Evolutionary conservation across 495 filamentous ascomycete genomes (phyloP), one percentile per base, ranked within the genome.

Genomic region (Pyrenula massariospora): DNA sequence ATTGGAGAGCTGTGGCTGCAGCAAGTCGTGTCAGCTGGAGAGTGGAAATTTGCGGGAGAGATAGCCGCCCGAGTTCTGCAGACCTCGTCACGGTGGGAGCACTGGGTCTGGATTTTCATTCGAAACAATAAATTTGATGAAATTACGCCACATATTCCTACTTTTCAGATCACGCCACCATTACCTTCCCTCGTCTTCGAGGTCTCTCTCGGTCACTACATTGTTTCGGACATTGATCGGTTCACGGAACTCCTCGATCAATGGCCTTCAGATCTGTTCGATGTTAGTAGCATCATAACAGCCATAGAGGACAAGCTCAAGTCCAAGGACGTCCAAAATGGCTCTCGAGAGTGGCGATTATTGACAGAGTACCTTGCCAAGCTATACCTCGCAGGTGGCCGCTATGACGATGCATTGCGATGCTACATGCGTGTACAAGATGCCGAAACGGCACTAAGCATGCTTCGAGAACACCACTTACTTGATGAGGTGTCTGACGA

Each of bases 1-100:
- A 87, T 98, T 60, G 93, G 93, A 22, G 94, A 96, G 63, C 76
- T 89, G 2, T 98, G 93, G 93, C 71, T 96, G 52, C 83, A 91
- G 50, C 88, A 95, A 60, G 79, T 95, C 23, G 76, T 95, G 48
- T 74, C 82, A 3, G 75, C 78, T 1, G 75, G 77, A 12, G 77
- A 91, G 54, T 98, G 94, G 94, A 63, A 66, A 1, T 73, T 77
- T 54, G 93, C 92, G 5, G 91, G 89, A 0, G 74, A 82, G 57
- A 73, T 89, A 12, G 91, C 89, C 59, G 85, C 84, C 1, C 87
- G 86, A 62, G 90, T 96, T 11, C 70, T 96, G 0, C 78, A 82
- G 42, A 87, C 82, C n/a, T 78, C 89, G 2, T 70, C 83, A 50
- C 76, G 86, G 59, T 97, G 94, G 94, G 91, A 98, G 67, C 85